Conservation (phyloP, 768 basidiomycete species). For the Paxillus ammoniavirescens region DNA sequence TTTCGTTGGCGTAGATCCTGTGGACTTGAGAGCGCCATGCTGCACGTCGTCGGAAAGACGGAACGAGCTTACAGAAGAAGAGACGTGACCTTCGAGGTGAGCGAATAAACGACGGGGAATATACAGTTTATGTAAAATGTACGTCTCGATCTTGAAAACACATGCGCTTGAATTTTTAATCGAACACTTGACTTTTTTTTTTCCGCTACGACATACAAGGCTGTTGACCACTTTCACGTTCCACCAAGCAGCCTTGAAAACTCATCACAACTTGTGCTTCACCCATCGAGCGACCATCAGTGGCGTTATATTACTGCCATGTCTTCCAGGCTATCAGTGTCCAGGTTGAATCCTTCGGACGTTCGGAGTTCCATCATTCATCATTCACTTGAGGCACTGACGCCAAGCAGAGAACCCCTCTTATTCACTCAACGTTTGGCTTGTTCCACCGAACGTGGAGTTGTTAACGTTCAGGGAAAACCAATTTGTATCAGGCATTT, state of each 20-base stretch:
- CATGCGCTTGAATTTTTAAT: too few relatives aligned
- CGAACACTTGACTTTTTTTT: too few relatives aligned
- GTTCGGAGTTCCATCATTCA: neutral
- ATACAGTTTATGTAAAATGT: constrained; percentile 6
- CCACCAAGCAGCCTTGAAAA: too few relatives aligned
- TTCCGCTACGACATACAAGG: too few relatives aligned
- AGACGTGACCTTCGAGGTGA: neutral
- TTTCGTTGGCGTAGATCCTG: constrained; percentile 26
- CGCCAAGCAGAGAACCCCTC: constrained; percentile 15
- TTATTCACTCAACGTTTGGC: constrained; percentile 50
- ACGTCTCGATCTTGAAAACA: too few relatives aligned
- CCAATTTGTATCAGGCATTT: constrained; percentile 39
- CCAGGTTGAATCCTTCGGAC: too few relatives aligned
- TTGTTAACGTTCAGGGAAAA: constrained; percentile 54
- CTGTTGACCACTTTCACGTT: too few relatives aligned
- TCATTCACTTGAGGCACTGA: too few relatives aligned
- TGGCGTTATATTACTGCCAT: too few relatives aligned
- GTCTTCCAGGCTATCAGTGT: too few relatives aligned
- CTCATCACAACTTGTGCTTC: too few relatives aligned
- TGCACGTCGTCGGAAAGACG: neutral
- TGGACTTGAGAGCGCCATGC: constrained; percentile 21
- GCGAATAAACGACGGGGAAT: neutral
- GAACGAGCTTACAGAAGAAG: neutral
- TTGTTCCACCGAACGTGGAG: constrained; percentile 43
- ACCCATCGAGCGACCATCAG: too few relatives aligned